These are phyloP conservation scores for Pseudocercospora eumusae DNA, from an alignment of 2,329 filamentous ascomycete genomes.

Conservation along the genomic window DNA sequence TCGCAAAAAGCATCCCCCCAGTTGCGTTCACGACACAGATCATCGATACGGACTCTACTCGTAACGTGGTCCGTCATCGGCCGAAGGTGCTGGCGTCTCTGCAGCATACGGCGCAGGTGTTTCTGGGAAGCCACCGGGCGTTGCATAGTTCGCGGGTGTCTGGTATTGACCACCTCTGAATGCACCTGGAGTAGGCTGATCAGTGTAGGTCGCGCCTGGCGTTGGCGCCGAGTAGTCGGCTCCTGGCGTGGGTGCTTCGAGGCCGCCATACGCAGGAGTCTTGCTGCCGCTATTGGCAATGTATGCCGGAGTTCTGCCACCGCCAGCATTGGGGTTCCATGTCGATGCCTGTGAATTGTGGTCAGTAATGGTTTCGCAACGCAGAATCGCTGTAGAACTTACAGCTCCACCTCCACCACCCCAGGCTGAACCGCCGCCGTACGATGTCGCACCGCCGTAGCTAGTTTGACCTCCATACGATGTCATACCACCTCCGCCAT, in stretches of 20 bases:
- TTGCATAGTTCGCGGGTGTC: slow-evolving; percentile 38
- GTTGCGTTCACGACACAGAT: background rate
- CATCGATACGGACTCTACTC: slow-evolving; percentile 6
- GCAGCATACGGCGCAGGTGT: slow-evolving; percentile 42
- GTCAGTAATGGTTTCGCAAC: slow-evolving; percentile 62
- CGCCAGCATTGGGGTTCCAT: slow-evolving; percentile 40
- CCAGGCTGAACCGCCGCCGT: slow-evolving; percentile 52
- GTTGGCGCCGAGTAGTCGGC: slow-evolving; percentile 46
- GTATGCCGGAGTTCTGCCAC: slow-evolving; percentile 56
- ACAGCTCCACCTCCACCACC: slow-evolving; percentile 32
- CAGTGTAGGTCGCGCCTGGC: slow-evolving; percentile 40
- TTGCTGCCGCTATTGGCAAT: slow-evolving; percentile 62
- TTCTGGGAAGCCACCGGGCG: slow-evolving; percentile 55
- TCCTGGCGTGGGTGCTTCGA: slow-evolving; percentile 63
- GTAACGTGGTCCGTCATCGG: slow-evolving; percentile 20
- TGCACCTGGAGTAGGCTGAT: slow-evolving; percentile 43
- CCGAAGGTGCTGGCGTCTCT: slow-evolving; percentile 18
- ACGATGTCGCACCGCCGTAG: slow-evolving; percentile 59
- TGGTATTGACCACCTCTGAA: slow-evolving; percentile 43
- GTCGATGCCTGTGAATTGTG: slow-evolving; percentile 36
- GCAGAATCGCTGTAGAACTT: slow-evolving; percentile 61
- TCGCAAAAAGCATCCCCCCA: background rate
- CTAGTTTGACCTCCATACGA: slow-evolving; percentile 59
- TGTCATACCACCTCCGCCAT: slow-evolving; percentile 52
- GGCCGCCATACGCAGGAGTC: slow-evolving; percentile 69